Percentiles rank a stretch among this genome's conserved stretches.
phyloP scores from a whole-genome alignment of 2,329 filamentous ascomycete genomes.

The Bipolaris oryzae region DNA sequence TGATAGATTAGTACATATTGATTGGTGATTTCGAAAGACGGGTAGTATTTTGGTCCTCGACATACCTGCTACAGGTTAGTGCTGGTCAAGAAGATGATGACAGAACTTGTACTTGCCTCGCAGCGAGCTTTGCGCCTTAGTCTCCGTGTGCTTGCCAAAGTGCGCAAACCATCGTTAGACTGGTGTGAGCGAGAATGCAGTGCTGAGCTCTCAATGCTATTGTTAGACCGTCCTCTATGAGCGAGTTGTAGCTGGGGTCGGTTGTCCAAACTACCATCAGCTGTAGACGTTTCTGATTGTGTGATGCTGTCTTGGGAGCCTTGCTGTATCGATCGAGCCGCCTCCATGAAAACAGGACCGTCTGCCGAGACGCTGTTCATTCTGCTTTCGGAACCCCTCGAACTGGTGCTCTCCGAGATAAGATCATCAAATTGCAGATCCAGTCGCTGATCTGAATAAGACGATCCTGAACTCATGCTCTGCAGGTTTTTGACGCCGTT shows the following conservation, averaged over 20 bases:
- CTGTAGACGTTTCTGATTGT: conserved; percentile 32
- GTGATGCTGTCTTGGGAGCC: conserved; percentile 38
- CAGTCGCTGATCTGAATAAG: conserved; percentile 57
- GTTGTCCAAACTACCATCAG: conserved; percentile 30
- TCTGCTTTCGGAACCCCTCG: conserved; percentile 59
- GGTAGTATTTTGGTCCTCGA: background rate
- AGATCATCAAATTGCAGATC: conserved; percentile 59
- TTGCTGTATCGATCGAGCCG: conserved; percentile 32
- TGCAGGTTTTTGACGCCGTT: conserved; percentile 50
- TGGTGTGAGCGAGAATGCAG: conserved; percentile 35
- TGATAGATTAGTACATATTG: background rate
- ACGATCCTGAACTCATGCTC: conserved; percentile 60
- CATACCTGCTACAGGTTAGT: conserved; percentile 3
- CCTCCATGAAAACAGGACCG: conserved; percentile 34
- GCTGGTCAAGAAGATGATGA: too few species aligned
- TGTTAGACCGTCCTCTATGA: conserved; percentile 35
- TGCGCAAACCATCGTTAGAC: conserved; percentile 35
- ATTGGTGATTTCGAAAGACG: background rate
- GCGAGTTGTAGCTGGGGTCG: conserved; percentile 28
- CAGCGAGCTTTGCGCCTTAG: conserved; percentile 61
- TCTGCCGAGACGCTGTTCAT: conserved; percentile 43
- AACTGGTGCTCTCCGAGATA: conserved; percentile 58
- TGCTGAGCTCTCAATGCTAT: conserved; percentile 39
- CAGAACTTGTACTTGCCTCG: conserved; percentile 44
- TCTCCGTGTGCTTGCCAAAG: conserved; percentile 46